Evolutionary conservation across 495 filamentous ascomycete genomes (phyloP).

Genomic region (Pyronema domesticum): DNA sequence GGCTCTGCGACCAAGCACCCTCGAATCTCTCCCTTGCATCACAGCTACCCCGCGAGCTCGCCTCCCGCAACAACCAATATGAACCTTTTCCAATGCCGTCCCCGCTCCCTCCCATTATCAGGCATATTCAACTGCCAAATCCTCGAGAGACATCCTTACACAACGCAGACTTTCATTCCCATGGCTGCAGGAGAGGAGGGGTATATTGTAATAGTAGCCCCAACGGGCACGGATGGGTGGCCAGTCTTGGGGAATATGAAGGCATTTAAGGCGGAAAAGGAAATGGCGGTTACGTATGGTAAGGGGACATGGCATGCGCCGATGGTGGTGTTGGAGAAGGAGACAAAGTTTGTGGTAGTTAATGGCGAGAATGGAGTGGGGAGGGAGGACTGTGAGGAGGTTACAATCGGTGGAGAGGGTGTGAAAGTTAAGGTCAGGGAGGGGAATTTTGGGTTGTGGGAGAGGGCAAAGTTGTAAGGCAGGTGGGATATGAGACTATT

Average conservation of each 20-base stretch:
- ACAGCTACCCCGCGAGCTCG: constrained; percentile 46
- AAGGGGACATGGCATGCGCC: constrained; percentile 94
- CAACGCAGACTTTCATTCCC: constrained; percentile 81
- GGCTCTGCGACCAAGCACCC: constrained; percentile 71
- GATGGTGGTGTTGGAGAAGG: constrained; percentile 68
- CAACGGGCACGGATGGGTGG: constrained; percentile 40
- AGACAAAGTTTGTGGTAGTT: constrained; percentile 64
- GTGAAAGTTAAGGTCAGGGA: constrained; percentile 24
- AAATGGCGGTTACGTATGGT: constrained; percentile 76
- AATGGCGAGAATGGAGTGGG: constrained; percentile 74
- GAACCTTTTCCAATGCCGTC: constrained; percentile 81
- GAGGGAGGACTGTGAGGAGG: constrained; percentile 82
- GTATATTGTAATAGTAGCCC: constrained; percentile 86
- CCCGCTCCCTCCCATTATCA: constrained; percentile 29
- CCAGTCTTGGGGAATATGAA: constrained; percentile 54
- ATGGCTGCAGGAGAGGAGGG: constrained; percentile 34
- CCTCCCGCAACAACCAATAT: constrained; percentile 42
- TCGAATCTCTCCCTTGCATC: constrained; percentile 57
- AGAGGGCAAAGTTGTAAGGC: constrained; percentile 2
- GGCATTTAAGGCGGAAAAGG: constrained; percentile 45
- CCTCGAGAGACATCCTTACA: constrained; percentile 86
- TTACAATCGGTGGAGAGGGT: constrained; percentile 34
- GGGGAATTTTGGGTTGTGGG: constrained; percentile 8
- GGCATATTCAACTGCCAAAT: constrained; percentile 48
- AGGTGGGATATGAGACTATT: neutral